These are phyloP conservation scores for Escallonia herrerae DNA, from an alignment of 129 eudicot species.

Conservation along the genomic window DNA sequence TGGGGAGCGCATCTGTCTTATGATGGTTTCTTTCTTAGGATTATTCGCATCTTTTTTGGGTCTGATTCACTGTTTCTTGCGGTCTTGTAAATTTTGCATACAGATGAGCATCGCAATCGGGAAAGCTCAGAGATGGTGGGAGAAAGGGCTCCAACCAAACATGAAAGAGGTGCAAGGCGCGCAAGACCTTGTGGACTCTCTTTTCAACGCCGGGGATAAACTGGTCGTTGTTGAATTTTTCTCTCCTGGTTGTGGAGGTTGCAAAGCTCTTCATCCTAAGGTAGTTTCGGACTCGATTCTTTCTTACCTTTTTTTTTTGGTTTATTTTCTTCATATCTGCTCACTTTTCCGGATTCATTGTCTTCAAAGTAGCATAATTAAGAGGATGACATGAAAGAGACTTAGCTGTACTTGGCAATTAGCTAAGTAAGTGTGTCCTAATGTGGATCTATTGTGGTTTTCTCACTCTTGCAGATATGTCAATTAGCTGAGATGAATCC, in stretches of 20 bases:
- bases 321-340: background rate
- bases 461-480: conserved; percentile 44
- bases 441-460: background rate
- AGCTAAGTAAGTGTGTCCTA: too few relatives aligned
- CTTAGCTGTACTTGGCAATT: too few relatives aligned
- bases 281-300: conserved; percentile 13
- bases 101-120: conserved; percentile 54
- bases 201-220: conserved; percentile 51
- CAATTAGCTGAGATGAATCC: conserved; percentile 84
- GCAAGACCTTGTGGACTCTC: conserved; percentile 62
- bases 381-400: too few relatives aligned
- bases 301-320: background rate
- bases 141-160: conserved; percentile 60
- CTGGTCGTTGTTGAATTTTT: conserved; percentile 65
- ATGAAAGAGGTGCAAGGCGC: conserved; percentile 65
- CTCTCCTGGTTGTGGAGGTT: conserved; percentile 87
- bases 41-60: too few relatives aligned
- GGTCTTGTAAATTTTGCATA: conserved; percentile 1
- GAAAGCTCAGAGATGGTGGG: conserved; percentile 70
- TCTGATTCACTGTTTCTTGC: background rate
- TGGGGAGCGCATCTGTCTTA: too few relatives aligned
- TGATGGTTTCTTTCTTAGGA: too few relatives aligned
- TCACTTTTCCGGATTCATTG: too few relatives aligned
- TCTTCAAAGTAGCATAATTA: too few relatives aligned
- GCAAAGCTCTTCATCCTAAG: conserved; percentile 90